Percentiles rank a stretch among this genome's conserved stretches.
Conservation (phyloP, 139 green algal genomes). For the Nannochloris sp. region DNA sequence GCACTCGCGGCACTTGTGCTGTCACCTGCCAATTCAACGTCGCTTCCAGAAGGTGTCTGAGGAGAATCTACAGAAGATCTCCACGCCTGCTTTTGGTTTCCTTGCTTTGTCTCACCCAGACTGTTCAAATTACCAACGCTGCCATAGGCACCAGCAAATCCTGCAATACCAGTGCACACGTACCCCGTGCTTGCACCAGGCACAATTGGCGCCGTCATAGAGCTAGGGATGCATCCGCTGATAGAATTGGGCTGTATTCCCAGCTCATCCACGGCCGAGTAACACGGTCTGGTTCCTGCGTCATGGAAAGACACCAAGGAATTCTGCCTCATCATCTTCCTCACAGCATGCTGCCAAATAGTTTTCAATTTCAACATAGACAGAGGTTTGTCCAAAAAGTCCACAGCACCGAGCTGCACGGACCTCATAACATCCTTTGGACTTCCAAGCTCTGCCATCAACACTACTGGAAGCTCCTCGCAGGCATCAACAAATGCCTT, state of each 20-base stretch:
- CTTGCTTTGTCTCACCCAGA: not conserved
- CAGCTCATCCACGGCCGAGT: not conserved
- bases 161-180: not conserved
- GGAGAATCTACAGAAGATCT: conserved; percentile 17
- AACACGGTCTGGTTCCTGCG: not conserved
- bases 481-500: conserved; percentile 20
- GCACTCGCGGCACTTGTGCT: conserved; percentile 5
- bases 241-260: conserved; percentile 4
- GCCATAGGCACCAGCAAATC: not conserved
- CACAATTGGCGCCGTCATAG: conserved; percentile 9
- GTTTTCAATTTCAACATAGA: conserved; percentile 63
- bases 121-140: not conserved
- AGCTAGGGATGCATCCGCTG: conserved; percentile 4
- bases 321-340: conserved; percentile 19
- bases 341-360: conserved; percentile 81
- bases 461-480: conserved; percentile 38
- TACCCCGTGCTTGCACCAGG: not conserved
- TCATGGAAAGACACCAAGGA: conserved; percentile 4
- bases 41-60: conserved; percentile 12
- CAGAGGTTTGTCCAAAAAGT: conserved; percentile 71
- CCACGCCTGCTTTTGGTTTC: not conserved
- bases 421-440: conserved; percentile 48
- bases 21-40: conserved; percentile 11
- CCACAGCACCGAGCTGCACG: conserved; percentile 64
- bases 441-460: conserved; percentile 35